phyloP scores from a whole-genome alignment of 805 yeast genomes.

The Suhomyces vadensis region DNA sequence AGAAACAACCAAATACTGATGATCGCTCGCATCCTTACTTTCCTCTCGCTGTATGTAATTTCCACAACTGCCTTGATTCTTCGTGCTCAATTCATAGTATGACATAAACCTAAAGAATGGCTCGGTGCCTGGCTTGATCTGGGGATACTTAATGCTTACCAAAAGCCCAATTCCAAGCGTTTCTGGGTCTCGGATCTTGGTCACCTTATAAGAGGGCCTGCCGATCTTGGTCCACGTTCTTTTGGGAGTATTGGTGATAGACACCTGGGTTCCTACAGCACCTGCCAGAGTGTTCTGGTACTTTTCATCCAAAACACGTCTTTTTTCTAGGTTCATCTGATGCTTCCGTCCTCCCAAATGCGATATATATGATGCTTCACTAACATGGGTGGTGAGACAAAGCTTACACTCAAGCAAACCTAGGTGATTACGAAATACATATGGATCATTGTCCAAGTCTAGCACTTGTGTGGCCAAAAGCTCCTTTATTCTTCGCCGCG shows the following conservation, averaged over 20 bases:
- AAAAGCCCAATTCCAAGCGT: slow-evolving; percentile 64
- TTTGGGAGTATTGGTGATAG: slow-evolving; percentile 43
- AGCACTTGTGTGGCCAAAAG: slow-evolving; percentile 53
- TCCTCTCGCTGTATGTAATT: slow-evolving; percentile 22
- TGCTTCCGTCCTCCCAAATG: slow-evolving; percentile 88
- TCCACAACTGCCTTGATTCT: slow-evolving; percentile 41
- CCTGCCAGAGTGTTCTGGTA: slow-evolving; percentile 16
- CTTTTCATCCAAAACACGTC: slow-evolving; percentile 44
- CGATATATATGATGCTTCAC: slow-evolving; percentile 77
- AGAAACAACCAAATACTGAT: slow-evolving; percentile 75
- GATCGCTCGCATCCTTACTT: slow-evolving; percentile 33
- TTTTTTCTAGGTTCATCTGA: slow-evolving; percentile 64
- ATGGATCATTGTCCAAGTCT: slow-evolving; percentile 70
- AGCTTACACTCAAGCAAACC: slow-evolving; percentile 83
- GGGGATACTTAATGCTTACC: slow-evolving; percentile 58
- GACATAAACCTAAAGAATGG: slow-evolving; percentile 80
- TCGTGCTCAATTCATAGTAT: slow-evolving; percentile 57
- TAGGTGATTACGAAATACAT: slow-evolving; percentile 78
- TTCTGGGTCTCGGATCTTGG: slow-evolving; percentile 65
- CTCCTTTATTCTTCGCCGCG: slow-evolving; percentile 66
- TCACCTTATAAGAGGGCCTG: slow-evolving; percentile 66
- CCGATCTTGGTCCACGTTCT: slow-evolving; percentile 63
- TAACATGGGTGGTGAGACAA: slow-evolving; percentile 79
- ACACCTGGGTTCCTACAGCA: slow-evolving; percentile 14
- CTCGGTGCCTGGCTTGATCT: slow-evolving; percentile 41